Base-by-base conservation (phyloP, 192 early-diverging fungal genomes). In the Podila minutissima region DNA sequence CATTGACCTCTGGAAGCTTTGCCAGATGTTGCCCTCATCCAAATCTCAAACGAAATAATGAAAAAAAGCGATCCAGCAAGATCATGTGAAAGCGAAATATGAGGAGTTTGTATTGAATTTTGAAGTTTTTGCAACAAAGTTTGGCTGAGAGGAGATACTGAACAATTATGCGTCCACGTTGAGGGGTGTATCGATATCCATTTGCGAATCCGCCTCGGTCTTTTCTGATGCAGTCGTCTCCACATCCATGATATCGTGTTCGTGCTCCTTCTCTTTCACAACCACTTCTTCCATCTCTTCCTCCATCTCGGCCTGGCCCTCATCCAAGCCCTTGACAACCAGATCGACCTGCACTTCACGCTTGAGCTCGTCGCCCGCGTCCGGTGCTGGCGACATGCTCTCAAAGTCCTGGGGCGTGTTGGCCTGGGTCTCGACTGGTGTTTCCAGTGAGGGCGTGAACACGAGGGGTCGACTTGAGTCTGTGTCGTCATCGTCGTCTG, bases 351-450 rank as follows among this genome's bases (percentile, higher is more conserved):
- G 62, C 0, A 51, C 71, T 33, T 73, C 77, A 19, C 70, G 69
- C 65, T 81, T 72, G 17, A 73, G 58, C 2, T 81, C 77, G 11
- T 81, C 77, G 6, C 57, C 50, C 7, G 51, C 67, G 24, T 69
- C 67, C 0, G 77, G 77, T 33, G 71, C 69, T 15, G 77, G 77
- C 1, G 77, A 81, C 77, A 81, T 69, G 71, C 77, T 81, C 37
- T 81, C 77, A 59, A 81, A 81, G 35, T 81, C 77, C 67, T 81
- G 77, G 26, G 77, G 77, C 7, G 77, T 81, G 26, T 81, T 81
- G 46, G 71, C 77, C 67, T 81, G 77, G 8, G 77, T 81, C 24
- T 81, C 77, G 19, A 81, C 41, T 13, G 77, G 77, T 3, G 77
- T 81, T 22, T 81, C 77, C 22, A 81, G 49, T 6, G 76, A 81